Evolutionary conservation across 768 basidiomycete species (phyloP).

Genomic region (Hygrophorus pudorinus): DNA sequence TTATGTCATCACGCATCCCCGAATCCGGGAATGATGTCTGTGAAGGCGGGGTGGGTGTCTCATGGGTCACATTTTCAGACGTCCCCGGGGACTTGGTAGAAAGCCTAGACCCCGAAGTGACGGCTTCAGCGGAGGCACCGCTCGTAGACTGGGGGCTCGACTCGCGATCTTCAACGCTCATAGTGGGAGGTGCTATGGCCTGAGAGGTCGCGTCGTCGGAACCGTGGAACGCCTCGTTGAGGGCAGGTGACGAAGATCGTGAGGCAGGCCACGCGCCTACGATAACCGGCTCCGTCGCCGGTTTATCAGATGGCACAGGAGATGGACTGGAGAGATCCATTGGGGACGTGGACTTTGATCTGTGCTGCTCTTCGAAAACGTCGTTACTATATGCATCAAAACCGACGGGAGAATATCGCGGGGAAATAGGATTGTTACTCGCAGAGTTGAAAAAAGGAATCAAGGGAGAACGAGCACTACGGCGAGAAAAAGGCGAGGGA

Average conservation of each 20-base stretch:
- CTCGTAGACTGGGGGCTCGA: background rate
- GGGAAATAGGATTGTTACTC: background rate
- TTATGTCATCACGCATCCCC: slow-evolving; percentile 15
- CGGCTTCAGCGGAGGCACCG: background rate
- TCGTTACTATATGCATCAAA: slow-evolving; percentile 4
- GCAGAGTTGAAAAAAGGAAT: background rate
- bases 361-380: slow-evolving; percentile 10
- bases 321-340: slow-evolving; percentile 39
- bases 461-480: background rate
- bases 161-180: no score
- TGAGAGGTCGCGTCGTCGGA: no score
- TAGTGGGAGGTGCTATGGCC: no score
- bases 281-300: slow-evolving; percentile 2
- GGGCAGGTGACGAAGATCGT: slow-evolving; percentile 4
- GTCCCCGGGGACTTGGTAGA: no score
- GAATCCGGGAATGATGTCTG: background rate
- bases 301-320: slow-evolving; percentile 12
- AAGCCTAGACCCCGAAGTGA: background rate
- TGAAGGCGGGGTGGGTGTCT: no score
- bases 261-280: slow-evolving; percentile 1
- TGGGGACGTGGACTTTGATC: slow-evolving; percentile 33
- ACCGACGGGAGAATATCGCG: background rate
- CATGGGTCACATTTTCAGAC: no score
- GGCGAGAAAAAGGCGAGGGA: slow-evolving; percentile 1
- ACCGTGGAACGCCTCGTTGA: no score